Conservation (phyloP, 2,329 filamentous ascomycete species). For the Amauroascus verrucosus region DNA sequence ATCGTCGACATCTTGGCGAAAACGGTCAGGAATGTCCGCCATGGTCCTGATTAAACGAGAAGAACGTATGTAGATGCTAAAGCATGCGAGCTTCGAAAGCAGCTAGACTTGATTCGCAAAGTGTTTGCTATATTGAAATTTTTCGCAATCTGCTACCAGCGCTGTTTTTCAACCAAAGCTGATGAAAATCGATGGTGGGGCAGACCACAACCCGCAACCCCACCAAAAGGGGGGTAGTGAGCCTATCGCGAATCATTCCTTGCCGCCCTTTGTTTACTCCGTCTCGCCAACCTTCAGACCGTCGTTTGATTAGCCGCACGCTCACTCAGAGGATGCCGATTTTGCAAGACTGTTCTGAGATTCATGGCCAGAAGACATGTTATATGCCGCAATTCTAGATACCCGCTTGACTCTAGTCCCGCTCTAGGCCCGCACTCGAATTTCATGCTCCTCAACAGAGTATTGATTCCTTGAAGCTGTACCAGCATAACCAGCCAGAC, state of each 20-base stretch:
- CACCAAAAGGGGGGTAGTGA: conserved; percentile 2
- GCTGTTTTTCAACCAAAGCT: too few relatives aligned
- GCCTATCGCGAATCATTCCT: not conserved
- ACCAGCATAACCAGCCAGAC: not conserved
- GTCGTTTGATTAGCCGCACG: not conserved
- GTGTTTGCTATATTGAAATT: not conserved
- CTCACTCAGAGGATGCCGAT: not conserved
- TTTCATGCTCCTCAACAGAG: not conserved
- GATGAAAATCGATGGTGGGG: conserved; percentile 5
- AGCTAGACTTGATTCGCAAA: not conserved
- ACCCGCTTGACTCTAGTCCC: not conserved
- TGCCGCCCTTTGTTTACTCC: conserved; percentile 3
- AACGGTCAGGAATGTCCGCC: not conserved
- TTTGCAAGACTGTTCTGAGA: not conserved
- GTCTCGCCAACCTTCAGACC: not conserved
- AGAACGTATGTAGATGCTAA: not conserved
- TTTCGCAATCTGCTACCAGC: not conserved
- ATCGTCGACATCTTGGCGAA: not conserved
- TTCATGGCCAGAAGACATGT: not conserved
- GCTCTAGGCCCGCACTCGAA: not conserved
- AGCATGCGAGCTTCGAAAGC: not conserved
- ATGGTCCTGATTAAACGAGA: not conserved
- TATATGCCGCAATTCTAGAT: not conserved
- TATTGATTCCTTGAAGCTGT: not conserved
- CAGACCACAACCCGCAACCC: not conserved